These are phyloP conservation scores for Backusella mclennaniae DNA, from an alignment of 192 early-diverging fungal genomes.

Conservation along the genomic window DNA sequence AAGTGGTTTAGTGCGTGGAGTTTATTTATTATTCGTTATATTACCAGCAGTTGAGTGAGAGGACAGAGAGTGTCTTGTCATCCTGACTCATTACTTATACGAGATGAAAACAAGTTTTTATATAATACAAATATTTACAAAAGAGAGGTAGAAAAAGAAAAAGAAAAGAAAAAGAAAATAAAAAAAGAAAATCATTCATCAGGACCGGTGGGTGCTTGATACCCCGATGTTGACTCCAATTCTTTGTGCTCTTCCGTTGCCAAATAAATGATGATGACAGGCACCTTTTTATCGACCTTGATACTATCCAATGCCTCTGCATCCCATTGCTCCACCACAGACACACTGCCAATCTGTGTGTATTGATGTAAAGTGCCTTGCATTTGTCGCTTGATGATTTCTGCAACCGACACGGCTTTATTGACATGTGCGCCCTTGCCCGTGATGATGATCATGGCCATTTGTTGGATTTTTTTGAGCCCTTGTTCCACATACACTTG, in stretches of 20 bases:
- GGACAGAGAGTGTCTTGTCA: slow-evolving; percentile 28
- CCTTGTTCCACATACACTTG: slow-evolving; percentile 23
- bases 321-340: slow-evolving; percentile 30
- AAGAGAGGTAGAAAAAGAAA: background rate
- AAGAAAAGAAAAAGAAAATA: too few relatives aligned
- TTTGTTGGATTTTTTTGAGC: slow-evolving; percentile 11
- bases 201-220: slow-evolving; percentile 25
- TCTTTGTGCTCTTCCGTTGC: slow-evolving; percentile 5
- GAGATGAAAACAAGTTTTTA: too few relatives aligned
- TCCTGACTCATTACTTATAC: background rate
- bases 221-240: slow-evolving; percentile 17
- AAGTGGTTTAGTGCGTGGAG: background rate
- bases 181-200: slow-evolving; percentile 6
- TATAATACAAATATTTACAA: background rate
- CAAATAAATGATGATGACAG: slow-evolving; percentile 25
- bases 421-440: slow-evolving; percentile 54
- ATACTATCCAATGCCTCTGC: slow-evolving; percentile 27
- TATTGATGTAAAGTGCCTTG: slow-evolving; percentile 51
- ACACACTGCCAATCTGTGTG: slow-evolving; percentile 47
- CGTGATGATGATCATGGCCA: slow-evolving; percentile 10
- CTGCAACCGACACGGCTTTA: slow-evolving; percentile 63
- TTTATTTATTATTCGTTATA: background rate
- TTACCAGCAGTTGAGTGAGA: slow-evolving; percentile 56
- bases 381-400: slow-evolving; percentile 63
- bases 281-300: slow-evolving; percentile 14